Conservation (phyloP, 371 early-diverging fungal genomes). For the Mortierella sp. region DNA sequence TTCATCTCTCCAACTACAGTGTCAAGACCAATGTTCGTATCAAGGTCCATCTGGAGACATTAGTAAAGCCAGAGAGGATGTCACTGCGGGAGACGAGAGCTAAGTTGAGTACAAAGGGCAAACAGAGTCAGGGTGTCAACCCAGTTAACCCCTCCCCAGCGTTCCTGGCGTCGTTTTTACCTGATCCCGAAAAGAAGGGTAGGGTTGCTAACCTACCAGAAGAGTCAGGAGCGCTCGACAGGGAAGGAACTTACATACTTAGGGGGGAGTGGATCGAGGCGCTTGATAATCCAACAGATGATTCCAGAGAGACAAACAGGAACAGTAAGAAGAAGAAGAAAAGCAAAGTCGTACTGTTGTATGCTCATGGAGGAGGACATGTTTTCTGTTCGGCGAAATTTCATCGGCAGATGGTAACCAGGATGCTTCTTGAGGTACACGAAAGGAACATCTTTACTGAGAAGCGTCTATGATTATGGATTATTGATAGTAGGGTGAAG, state of each 20-base stretch:
- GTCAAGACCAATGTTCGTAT: constrained; percentile 21
- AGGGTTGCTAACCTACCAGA: constrained; percentile 42
- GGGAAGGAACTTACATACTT: constrained; percentile 36
- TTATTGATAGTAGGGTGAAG: too few species aligned
- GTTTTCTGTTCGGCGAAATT: constrained; percentile 45
- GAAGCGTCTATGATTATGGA: too few species aligned
- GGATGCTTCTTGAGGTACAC: constrained; percentile 43
- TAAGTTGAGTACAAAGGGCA: constrained; percentile 9
- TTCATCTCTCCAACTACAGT: constrained; percentile 21
- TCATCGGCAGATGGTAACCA: constrained; percentile 41
- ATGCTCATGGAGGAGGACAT: constrained; percentile 44
- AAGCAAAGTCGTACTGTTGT: constrained; percentile 41
- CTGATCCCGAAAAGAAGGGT: not conserved
- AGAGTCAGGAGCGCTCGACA: constrained; percentile 32
- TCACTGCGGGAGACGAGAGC: constrained; percentile 19
- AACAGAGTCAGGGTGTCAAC: constrained; percentile 1
- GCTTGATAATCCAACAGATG: constrained; percentile 15
- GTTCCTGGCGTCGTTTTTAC: constrained; percentile 37
- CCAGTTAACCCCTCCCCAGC: constrained; percentile 28
- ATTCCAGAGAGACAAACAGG: not conserved
- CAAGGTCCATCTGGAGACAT: constrained; percentile 37
- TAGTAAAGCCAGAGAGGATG: constrained; percentile 31
- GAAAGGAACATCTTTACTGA: not conserved
- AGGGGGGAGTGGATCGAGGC: constrained; percentile 52
- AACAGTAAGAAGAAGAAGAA: not conserved